Base-by-base conservation (phyloP, 768 basidiomycete genomes). In the Mycena polygramma region DNA sequence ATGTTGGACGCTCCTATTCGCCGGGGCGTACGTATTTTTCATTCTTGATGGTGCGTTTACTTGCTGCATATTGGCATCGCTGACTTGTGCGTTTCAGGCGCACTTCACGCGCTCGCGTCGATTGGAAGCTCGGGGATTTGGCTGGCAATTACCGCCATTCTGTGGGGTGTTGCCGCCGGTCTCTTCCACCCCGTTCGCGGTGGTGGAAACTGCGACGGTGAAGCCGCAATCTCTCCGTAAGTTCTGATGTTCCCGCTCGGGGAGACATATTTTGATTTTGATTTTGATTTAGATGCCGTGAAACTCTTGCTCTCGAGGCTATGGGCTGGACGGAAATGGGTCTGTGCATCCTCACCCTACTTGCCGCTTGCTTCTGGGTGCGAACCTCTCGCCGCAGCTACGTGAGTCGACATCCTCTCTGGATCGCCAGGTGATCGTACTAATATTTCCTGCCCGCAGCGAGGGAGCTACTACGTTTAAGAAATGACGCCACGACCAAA, bases 261-360 rank as follows among this genome's bases (percentile, higher is more conserved):
- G 13, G 35, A 19, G 11, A 35, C 8, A 14, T 52, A 13, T 7
- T 35, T 30, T 24, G 14, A 26, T 53, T 39, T 46, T 15, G 1
- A 30, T 37, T 2, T 76, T 81, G n/a, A 52, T 70, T 80, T 37
- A 80, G 82, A 66, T 89, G 88, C 75, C 79, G 84, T 62, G 81
- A 88, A 74, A 79, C 79, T 11, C 78, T 87, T 49, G 84, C 86
- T 5, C 81, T 88, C 13, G 86, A 86, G 73, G 85, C 84, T 8
- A 77, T 88, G 24, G 86, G 85, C 35, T 89, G 88, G 88, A 84
- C 86, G 35, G 87, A 89, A 68, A 86, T 89, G 68, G 81, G 78
- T 17, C 77, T 89, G 49, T 88, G 86, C 73, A 46, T 82, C 30
- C 62, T 85, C 60, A 85, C 88, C 2, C 77, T 89, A 0, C 45